phyloP scores from a whole-genome alignment of 306 rosid species.

The Cucumis cinereus region DNA sequence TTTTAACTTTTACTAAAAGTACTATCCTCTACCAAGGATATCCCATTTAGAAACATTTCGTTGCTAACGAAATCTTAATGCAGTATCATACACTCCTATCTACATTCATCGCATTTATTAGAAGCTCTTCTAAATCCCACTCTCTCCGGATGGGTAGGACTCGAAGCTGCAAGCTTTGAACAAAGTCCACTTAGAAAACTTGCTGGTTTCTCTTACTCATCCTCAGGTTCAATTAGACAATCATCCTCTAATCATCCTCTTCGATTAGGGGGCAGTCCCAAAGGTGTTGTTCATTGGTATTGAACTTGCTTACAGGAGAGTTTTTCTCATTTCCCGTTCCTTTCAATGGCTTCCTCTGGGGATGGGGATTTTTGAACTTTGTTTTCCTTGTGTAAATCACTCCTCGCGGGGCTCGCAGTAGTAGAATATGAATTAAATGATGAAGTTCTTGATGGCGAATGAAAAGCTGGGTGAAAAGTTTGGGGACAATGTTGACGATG shows the following conservation, averaged over 20 bases:
- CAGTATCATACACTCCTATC: slow-evolving; percentile 9
- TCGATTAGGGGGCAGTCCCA: slow-evolving; percentile 27
- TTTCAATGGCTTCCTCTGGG: background rate
- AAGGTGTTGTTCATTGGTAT: slow-evolving; percentile 14
- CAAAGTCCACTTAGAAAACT: slow-evolving; percentile 30
- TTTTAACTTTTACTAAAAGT: background rate
- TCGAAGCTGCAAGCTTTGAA: slow-evolving; percentile 26
- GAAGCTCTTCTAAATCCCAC: slow-evolving; percentile 36
- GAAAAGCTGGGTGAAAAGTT: slow-evolving; percentile 10
- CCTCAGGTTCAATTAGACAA: slow-evolving; percentile 20
- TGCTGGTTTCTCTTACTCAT: slow-evolving; percentile 20
- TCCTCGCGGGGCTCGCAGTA: slow-evolving; percentile 15
- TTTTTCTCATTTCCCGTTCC: slow-evolving; percentile 4
- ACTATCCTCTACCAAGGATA: background rate
- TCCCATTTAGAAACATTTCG: background rate
- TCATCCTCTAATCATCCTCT: no score
- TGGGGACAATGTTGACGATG: slow-evolving; percentile 4
- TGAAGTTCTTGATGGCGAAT: no score
- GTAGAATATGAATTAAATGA: slow-evolving; percentile 37
- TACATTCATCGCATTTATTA: no score
- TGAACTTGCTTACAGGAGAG: background rate
- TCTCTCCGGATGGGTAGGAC: slow-evolving; percentile 8
- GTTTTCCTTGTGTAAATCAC: background rate
- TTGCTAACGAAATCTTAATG: background rate
- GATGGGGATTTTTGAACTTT: background rate